phyloP scores from a whole-genome alignment of 2,329 filamentous ascomycete species.

The Pyrenophora teres region DNA sequence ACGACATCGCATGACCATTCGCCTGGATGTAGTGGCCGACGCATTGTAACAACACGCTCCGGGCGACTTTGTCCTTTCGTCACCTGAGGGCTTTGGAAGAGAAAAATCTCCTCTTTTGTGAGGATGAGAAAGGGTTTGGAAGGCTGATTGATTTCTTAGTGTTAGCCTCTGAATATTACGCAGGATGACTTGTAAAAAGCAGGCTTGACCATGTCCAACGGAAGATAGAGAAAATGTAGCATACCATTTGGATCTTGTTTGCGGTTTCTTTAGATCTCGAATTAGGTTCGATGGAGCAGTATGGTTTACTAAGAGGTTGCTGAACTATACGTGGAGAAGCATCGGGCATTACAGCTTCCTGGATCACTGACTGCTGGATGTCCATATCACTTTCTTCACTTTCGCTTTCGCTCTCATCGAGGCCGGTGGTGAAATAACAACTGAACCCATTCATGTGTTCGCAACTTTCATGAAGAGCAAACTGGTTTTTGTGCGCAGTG shows the following conservation, averaged over 20 bases:
- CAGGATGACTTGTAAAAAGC: background rate
- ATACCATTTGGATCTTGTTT: no score
- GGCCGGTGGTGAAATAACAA: no score
- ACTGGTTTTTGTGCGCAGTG: slow-evolving; percentile 9
- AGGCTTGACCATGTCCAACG: background rate
- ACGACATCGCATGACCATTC: background rate
- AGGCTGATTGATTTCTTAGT: background rate
- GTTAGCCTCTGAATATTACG: background rate
- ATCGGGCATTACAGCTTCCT: no score
- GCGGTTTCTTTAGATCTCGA: no score
- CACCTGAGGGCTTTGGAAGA: slow-evolving; percentile 46
- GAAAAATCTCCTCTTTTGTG: slow-evolving; percentile 51
- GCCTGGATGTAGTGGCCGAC: slow-evolving; percentile 35
- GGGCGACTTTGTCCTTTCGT: slow-evolving; percentile 9
- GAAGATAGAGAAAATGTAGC: background rate
- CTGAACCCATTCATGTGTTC: background rate
- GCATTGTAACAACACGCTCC: slow-evolving; percentile 43
- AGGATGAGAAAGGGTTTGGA: slow-evolving; percentile 48
- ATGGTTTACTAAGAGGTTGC: no score
- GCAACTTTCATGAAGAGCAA: slow-evolving; percentile 4
- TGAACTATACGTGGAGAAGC: no score
- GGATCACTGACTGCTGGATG: no score
- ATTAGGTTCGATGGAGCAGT: no score
- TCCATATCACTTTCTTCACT: background rate
- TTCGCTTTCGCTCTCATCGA: background rate